Evolutionary conservation across 2,329 filamentous ascomycete genomes (phyloP), one percentile per base, ranked within the genome.

Genomic region (Furcasterigmium sp.): DNA sequence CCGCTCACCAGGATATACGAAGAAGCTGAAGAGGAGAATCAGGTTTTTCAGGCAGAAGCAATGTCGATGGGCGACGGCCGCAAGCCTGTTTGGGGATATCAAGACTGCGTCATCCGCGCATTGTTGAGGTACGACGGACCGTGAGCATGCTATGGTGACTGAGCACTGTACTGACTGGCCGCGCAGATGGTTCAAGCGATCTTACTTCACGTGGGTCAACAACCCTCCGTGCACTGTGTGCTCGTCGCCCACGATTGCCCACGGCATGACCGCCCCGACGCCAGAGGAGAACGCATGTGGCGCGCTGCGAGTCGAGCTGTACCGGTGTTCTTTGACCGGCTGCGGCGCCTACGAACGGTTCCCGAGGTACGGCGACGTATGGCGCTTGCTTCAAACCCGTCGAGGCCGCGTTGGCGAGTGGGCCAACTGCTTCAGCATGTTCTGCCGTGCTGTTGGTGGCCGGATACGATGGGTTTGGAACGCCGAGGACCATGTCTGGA

Each of bases 381-480:
- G 94, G 83, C 84, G 90, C 40, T 68, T 97, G 47, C 70, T 98
- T 35, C 86, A 96, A 63, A 94, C 89, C 21, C 76, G 87, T 53
- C 79, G 86, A 53, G 93, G 93, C 28, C 84, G 93, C 53, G 85
- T 85, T 48, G 93, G 93, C 48, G 93, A 98, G 69, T 97, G 93
- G 90, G 90, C 89, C 52, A 97, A 96, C 68, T 96, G 91, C 74
- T 98, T 98, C 69, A 91, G 85, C 68, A 97, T 97, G 93, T 77
- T 98, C 41, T 97, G 91, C 72, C 82, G 91, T 47, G 93, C 93
- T 5, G 82, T 97, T 13, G 91, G 91, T 39, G 87, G 86, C 47
- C 80, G 91, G 48, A 90, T 96, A 19, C 82, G 93, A 57, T 98
- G 93, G 93, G 86, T 98, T 10, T 98, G 93, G 93, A 97, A 97